Evolutionary conservation across 345 rosid genomes (phyloP), one percentile per base, ranked within the genome.

Genomic region (Limnanthes douglasii): DNA sequence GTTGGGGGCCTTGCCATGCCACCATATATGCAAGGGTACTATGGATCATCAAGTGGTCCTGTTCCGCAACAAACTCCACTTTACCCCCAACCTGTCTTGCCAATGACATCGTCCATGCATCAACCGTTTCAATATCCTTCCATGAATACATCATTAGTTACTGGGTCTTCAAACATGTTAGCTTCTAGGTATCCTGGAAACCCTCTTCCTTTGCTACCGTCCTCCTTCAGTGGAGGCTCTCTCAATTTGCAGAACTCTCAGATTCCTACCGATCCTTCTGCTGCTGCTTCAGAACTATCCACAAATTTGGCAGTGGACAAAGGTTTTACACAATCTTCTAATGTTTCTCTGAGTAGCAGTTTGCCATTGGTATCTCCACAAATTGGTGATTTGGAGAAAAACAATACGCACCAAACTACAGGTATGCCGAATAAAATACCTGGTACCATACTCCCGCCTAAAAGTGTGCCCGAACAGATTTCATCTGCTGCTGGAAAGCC

Each of bases 21-120:
- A 11, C 69, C 83, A 77, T 88, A 78, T 59, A 83, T 95, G 95
- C 95, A 58, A 57, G 86, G 93, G 26, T 88, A 69, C 61, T 88
- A 82, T 69, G 59, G 50, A 8, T 78, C 56, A 21, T 78, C 90
- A 32, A 78, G 60, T 62, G 95, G 84, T 47, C 71, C 73, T 51
- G 78, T 79, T 8, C 95, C 64, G 45, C 95, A 88, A 46, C 97
- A 82, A 49, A 47, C 97, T 54, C 46, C 73, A 52, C 75, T 78
- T 55, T 72, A 72, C 19, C 75, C 97, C 6, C 78, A 88, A 27
- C 86, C 69, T 27, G 95, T 83, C 39, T 27, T 76, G 41, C 53
- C 83, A 24, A 59, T 88, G 73, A 72, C 78, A 24, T 55, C 68
- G 46, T 37, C 86, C 26, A 56, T 80, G 68, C 93, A 57, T 51